Percentiles rank a stretch among this genome's conserved stretches.
Conservation (phyloP, 1,139 yeast species). For the Protomyces pachydermus region DNA sequence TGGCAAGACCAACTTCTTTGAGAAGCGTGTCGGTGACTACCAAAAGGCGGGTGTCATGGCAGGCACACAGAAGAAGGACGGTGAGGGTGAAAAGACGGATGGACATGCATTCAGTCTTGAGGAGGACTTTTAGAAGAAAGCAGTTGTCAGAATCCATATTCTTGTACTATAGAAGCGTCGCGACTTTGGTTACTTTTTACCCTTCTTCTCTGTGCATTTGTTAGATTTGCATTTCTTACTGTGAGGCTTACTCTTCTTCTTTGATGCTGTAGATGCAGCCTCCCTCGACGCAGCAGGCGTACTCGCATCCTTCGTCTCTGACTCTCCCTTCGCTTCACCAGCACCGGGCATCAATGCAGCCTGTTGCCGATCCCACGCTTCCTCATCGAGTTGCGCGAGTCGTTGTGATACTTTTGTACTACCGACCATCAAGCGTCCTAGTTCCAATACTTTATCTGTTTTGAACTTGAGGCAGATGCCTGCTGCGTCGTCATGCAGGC, state of each 20-base stretch:
- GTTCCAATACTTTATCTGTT: constrained; percentile 12
- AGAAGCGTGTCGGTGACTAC: constrained; percentile 97
- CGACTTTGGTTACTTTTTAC: constrained; percentile 2
- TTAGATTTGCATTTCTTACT: background rate
- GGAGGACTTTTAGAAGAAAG: constrained; percentile 43
- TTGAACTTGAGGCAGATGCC: constrained; percentile 20
- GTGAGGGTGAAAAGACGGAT: constrained; percentile 43
- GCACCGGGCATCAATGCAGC: background rate
- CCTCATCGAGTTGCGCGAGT: background rate
- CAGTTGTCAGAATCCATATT: constrained; percentile 22
- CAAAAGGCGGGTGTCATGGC: constrained; percentile 99
- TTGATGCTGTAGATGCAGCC: background rate
- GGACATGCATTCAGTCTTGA: constrained; percentile 40
- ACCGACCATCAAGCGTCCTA: constrained; percentile 18
- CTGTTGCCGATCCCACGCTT: background rate
- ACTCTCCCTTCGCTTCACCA: background rate
- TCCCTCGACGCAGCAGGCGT: background rate
- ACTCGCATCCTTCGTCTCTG: background rate
- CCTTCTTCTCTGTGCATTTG: constrained; percentile 5
- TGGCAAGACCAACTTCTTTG: constrained; percentile 98
- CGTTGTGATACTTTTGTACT: background rate
- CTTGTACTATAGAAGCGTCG: constrained; percentile 3
- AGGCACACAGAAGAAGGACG: constrained; percentile 44
- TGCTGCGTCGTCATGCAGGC: constrained; percentile 1
- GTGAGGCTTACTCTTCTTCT: background rate